A percentile compares a stretch with the other conserved stretches of the same genome.
Evolutionary conservation across 192 early-diverging fungal genomes (phyloP).

Genomic region (Coemansia sp.): DNA sequence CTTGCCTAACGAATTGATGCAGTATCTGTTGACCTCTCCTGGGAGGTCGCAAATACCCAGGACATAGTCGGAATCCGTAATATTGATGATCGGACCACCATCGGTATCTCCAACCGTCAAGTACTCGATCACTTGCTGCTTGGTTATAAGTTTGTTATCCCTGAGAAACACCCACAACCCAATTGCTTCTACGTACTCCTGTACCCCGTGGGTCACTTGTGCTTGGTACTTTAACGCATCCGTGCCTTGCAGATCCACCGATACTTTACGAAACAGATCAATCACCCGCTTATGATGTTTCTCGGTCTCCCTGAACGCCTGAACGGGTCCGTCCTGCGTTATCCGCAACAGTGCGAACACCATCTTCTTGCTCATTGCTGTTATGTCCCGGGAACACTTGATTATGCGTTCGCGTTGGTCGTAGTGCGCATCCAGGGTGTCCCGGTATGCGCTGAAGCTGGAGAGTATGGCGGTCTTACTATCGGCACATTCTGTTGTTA

Average conservation of each 20-base stretch:
- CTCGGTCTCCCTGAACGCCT: constrained; percentile 44
- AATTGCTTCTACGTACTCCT: constrained; percentile 57
- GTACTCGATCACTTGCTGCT: constrained; percentile 34
- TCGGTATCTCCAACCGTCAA: constrained; percentile 7
- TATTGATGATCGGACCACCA: constrained; percentile 12
- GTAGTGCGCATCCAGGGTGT: constrained; percentile 48
- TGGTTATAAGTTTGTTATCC: constrained; percentile 32
- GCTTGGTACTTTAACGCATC: constrained; percentile 43
- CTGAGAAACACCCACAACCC: constrained; percentile 49
- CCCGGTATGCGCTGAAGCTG: constrained; percentile 29
- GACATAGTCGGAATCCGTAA: constrained; percentile 56
- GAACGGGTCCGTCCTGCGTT: constrained; percentile 30
- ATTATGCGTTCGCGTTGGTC: constrained; percentile 57
- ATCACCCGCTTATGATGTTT: constrained; percentile 34
- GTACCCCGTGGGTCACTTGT: constrained; percentile 40
- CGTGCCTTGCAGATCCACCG: constrained; percentile 44
- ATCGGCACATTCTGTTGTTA: neutral
- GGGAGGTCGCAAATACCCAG: constrained; percentile 61
- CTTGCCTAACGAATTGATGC: constrained; percentile 59
- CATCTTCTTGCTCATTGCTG: constrained; percentile 54
- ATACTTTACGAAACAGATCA: constrained; percentile 29
- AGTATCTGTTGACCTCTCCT: constrained; percentile 61
- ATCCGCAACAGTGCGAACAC: constrained; percentile 54
- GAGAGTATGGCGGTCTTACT: constrained; percentile 20
- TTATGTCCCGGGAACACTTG: constrained; percentile 57